Evolutionary conservation across 192 early-diverging fungal species (phyloP), one percentile per base, ranked within the genome.

Genomic region (Lunasporangiospora selenospora): DNA sequence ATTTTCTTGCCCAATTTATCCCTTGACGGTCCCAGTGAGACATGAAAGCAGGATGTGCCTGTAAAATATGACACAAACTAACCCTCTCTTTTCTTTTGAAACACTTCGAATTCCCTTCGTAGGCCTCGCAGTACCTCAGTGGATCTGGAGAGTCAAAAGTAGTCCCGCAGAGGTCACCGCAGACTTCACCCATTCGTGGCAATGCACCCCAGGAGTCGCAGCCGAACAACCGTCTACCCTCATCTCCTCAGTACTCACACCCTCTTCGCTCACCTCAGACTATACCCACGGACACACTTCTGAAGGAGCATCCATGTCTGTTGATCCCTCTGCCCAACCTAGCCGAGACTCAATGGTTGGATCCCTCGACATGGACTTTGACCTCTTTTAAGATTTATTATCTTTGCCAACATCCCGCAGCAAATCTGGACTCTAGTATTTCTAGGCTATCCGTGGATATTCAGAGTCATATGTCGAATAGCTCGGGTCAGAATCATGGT

Each of bases 121-220:
- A 58, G 55, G 41, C 29, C 30, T 58, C 55, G 26, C 42, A 58
- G 1, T 58, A 58, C 42, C 27, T 58, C 15, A 30, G 31, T 13
- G n/a, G n/a, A n/a, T 38, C 51, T 37, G 23, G 51, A 21, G 12
- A 47, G 29, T 26, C 45, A 26, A 47, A 47, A 47, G n/a, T n/a
- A n/a, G n/a, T n/a, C n/a, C n/a, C n/a, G n/a, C n/a, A n/a, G n/a
- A n/a, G n/a, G n/a, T n/a, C n/a, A n/a, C n/a, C n/a, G n/a, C n/a
- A n/a, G n/a, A n/a, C n/a, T n/a, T n/a, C n/a, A n/a, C n/a, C n/a
- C 45, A 27, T 26, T 27, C 12, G 15, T 19, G 18, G 13, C 29
- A 21, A 47, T 19, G 45, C 13, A 15, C 45, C 45, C 23, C 23
- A 21, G 41, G 23, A n/a, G 12, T 47, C 45, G 18, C 29, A 27